Percentiles rank a stretch among this genome's conserved stretches.
phyloP scores from a whole-genome alignment of 768 basidiomycete species.

The Exidia glandulosa region DNA sequence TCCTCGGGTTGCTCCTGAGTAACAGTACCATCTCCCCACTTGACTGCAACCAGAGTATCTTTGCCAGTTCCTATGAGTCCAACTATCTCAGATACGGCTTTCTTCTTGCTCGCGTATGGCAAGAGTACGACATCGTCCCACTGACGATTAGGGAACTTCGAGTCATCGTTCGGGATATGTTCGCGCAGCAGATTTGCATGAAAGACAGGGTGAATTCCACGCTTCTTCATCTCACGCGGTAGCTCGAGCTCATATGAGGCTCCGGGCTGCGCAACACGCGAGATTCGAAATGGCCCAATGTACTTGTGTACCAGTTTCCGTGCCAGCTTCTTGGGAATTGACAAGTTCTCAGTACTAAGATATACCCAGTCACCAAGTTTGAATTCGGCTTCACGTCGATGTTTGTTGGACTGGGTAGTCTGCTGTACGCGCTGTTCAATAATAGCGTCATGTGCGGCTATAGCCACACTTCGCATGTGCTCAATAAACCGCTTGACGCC shows the following conservation, averaged over 20 bases:
- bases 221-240: conserved; percentile 14
- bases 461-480: conserved; percentile 15
- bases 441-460: conserved; percentile 1
- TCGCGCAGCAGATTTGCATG: conserved; percentile 22
- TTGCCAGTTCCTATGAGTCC: conserved; percentile 5
- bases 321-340: conserved; percentile 22
- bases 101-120: conserved; percentile 2
- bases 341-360: conserved; percentile 26
- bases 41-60: conserved; percentile 2
- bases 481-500: conserved; percentile 5
- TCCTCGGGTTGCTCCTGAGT: neutral
- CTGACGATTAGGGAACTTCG: conserved; percentile 22
- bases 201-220: conserved; percentile 22
- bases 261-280: conserved; percentile 5
- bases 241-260: conserved; percentile 21
- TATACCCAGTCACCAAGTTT: conserved; percentile 23
- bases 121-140: too few species aligned
- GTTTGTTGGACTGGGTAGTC: conserved; percentile 19
- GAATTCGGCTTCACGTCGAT: conserved; percentile 14
- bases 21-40: conserved; percentile 4
- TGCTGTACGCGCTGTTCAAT: conserved; percentile 15
- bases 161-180: conserved; percentile 20
- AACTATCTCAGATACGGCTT: neutral
- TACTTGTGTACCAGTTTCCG: conserved; percentile 26
- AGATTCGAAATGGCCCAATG: conserved; percentile 27